These are phyloP conservation scores for Candida sanyiensis DNA, from an alignment of 805 yeast species.

Conservation along the genomic window DNA sequence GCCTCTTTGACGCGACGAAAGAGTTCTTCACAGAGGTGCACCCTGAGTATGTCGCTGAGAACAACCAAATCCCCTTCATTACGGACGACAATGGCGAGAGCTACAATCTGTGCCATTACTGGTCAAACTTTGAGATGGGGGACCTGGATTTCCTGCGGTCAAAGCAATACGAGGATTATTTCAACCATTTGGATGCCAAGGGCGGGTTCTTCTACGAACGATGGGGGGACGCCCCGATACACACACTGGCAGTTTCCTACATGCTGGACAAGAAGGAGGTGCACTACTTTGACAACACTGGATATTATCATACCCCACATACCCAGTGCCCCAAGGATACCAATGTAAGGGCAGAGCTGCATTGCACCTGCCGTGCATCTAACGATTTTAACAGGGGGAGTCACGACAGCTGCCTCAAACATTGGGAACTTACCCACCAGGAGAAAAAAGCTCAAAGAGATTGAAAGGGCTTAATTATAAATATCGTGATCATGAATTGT, in stretches of 20 bases:
- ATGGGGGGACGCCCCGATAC: constrained; percentile 96
- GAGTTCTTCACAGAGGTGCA: constrained; percentile 46
- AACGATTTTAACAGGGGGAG: constrained; percentile 25
- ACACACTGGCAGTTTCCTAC: constrained; percentile 66
- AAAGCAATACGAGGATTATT: constrained; percentile 50
- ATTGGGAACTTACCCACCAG: no score
- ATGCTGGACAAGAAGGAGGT: constrained; percentile 51
- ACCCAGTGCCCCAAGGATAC: constrained; percentile 50
- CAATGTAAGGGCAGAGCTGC: constrained; percentile 39
- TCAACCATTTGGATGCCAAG: constrained; percentile 52
- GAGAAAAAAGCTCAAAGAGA: no score
- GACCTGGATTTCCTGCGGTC: constrained; percentile 64
- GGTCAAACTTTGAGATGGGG: constrained; percentile 77
- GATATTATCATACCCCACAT: constrained; percentile 61
- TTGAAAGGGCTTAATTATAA: no score
- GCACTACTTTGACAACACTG: constrained; percentile 70
- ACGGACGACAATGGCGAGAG: constrained; percentile 56
- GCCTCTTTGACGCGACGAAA: constrained; percentile 69
- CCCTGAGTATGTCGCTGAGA: constrained; percentile 41
- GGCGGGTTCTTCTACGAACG: constrained; percentile 86
- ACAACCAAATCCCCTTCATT: constrained; percentile 56
- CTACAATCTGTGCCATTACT: constrained; percentile 74
- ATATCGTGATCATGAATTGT: no score
- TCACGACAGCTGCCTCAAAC: constrained; percentile 22
- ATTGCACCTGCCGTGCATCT: constrained; percentile 45